Percentiles rank a stretch among this genome's conserved stretches.
Conservation (phyloP, 2,329 filamentous ascomycete genomes). For the Remersonia thermophila region DNA sequence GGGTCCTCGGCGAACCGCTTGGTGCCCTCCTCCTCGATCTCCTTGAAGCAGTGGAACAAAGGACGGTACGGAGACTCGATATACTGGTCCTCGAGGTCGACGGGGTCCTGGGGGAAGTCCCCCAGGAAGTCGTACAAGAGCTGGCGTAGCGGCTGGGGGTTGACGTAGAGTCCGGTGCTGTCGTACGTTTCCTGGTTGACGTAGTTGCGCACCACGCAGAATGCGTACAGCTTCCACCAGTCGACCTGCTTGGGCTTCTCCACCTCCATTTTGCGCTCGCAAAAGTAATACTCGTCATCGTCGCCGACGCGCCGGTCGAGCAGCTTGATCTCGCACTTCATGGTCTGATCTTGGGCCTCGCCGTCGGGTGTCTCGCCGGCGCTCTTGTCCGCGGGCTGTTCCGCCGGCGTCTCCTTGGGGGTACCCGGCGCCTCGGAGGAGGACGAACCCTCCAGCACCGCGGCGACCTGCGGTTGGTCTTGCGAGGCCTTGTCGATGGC, state of each 20-base stretch:
- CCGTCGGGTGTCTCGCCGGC: background rate
- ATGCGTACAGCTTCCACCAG: slow-evolving; percentile 22
- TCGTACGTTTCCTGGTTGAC: slow-evolving; percentile 13
- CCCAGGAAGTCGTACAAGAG: slow-evolving; percentile 19
- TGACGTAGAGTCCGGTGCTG: slow-evolving; percentile 19
- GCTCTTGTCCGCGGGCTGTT: background rate
- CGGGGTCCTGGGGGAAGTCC: slow-evolving; percentile 19
- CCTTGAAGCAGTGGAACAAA: slow-evolving; percentile 19
- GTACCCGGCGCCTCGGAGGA: no score
- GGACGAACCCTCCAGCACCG: no score
- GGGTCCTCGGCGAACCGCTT: slow-evolving; percentile 19
- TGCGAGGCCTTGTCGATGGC: no score
- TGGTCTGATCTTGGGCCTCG: slow-evolving; percentile 14
- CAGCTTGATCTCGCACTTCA: slow-evolving; percentile 21
- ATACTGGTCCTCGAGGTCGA: slow-evolving; percentile 18
- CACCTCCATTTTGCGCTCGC: slow-evolving; percentile 15
- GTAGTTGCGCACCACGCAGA: slow-evolving; percentile 19
- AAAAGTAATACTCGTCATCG: slow-evolving; percentile 18
- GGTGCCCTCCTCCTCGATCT: slow-evolving; percentile 18
- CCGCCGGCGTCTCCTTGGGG: no score
- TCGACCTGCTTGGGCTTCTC: slow-evolving; percentile 16
- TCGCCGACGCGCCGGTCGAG: slow-evolving; percentile 19
- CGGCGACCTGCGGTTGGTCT: no score
- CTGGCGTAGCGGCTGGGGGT: slow-evolving; percentile 20
- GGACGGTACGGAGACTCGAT: slow-evolving; percentile 18